These are phyloP conservation scores for Melaleuca quinquenervia DNA, from an alignment of 345 rosid species.

Conservation along the genomic window DNA sequence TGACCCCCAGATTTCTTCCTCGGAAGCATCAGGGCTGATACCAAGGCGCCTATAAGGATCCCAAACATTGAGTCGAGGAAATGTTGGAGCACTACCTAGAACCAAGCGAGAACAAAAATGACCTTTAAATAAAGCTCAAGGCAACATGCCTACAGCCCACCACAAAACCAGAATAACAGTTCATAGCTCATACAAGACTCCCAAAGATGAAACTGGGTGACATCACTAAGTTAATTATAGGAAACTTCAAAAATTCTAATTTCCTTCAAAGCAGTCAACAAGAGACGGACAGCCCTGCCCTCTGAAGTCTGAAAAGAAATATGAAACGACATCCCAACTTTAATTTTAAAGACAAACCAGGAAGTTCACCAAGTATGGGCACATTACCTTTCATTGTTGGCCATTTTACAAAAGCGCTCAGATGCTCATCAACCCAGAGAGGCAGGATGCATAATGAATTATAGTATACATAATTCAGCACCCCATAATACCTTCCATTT, in stretches of 20 bases:
- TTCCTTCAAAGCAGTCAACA: not conserved
- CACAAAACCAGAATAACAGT: not conserved
- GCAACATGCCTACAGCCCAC: not conserved
- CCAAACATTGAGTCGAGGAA: constrained; percentile 71
- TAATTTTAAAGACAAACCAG: not conserved
- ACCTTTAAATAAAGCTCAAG: not conserved
- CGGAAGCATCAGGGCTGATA: constrained; percentile 65
- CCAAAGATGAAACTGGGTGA: not conserved
- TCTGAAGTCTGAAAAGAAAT: not conserved
- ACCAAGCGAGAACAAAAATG: not conserved
- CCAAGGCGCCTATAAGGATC: constrained; percentile 89
- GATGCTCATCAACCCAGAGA: too few relatives aligned
- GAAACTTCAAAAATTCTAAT: not conserved
- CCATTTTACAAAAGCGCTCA: not conserved
- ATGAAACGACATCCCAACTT: not conserved
- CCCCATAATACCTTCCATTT: not conserved
- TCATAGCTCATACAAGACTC: not conserved
- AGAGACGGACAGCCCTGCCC: not conserved
- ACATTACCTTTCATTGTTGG: not conserved
- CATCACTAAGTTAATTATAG: not conserved
- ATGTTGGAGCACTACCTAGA: constrained; percentile 54
- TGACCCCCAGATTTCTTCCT: constrained; percentile 94
- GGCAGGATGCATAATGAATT: not conserved
- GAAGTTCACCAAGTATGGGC: not conserved
- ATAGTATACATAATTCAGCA: not conserved